Conservation (phyloP, 2,329 filamentous ascomycete genomes). For the Aureobasidium sp. region DNA sequence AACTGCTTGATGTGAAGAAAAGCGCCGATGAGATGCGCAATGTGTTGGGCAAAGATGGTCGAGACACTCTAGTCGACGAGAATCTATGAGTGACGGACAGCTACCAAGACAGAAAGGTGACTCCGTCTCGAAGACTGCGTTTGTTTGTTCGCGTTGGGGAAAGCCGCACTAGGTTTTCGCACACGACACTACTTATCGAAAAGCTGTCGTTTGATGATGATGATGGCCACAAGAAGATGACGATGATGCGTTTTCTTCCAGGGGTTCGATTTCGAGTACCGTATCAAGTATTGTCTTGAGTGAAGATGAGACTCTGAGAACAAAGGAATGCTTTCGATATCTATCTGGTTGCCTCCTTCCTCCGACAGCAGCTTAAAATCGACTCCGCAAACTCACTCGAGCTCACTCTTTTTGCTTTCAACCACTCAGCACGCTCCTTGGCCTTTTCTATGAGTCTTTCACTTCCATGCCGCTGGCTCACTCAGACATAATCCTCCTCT, state of each 20-base stretch:
- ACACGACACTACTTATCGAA: constrained; percentile 6
- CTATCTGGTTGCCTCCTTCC: neutral
- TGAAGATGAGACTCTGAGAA: neutral
- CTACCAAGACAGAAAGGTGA: neutral
- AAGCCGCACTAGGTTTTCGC: neutral
- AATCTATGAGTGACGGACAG: neutral
- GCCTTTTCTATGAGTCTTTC: neutral
- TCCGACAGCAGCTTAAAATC: neutral
- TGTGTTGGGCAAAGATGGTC: neutral
- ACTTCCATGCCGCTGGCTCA: neutral
- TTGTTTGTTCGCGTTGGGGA: constrained; percentile 1
- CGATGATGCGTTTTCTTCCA: neutral
- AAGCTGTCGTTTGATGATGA: neutral
- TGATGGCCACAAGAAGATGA: neutral
- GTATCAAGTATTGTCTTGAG: neutral
- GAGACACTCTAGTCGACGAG: neutral
- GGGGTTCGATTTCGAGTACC: neutral
- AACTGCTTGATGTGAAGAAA: neutral
- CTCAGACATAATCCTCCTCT: neutral
- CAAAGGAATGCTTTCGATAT: neutral
- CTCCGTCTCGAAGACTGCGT: neutral
- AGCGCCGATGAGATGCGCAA: neutral
- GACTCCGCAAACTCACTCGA: neutral
- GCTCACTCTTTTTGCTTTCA: neutral
- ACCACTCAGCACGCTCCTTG: neutral